Evolutionary conservation across 371 early-diverging fungal genomes (phyloP), one percentile per base, ranked within the genome.

Genomic region (Haplosporangium sp.): DNA sequence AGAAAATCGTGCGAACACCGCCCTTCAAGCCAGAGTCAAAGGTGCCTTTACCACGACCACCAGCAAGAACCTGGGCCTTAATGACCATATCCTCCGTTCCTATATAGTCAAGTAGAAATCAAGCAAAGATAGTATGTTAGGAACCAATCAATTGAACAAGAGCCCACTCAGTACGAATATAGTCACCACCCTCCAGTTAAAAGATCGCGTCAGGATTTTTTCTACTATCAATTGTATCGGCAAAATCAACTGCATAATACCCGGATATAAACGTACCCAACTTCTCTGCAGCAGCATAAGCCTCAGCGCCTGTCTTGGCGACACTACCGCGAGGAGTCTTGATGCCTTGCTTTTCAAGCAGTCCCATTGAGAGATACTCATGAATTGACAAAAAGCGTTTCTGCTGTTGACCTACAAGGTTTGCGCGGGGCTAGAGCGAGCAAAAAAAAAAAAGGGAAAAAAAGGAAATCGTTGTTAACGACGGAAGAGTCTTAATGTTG

Each of bases 21-120:
- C 99, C 99, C 88, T 97, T 93, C 77, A 96, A 89, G 44, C 98
- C 98, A 75, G 89, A 93, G 76, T 94, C 94, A 84, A 98, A 99
- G 76, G 89, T 90, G 81, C 99, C 99, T 90, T 99, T 99, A 74
- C 99, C 99, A 87, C 99, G 96, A 69, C 99, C 99, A 83, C 99
- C 99, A 72, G 99, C 99, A 72, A 98, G 88, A 42, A 99, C 98
- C 88, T 99, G 99, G 65, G 99, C 98, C 92, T 98, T 98, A 88
- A 98, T 94, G 69, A 98, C 98, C 71, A 96, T 87, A 72, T 97
- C 98, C 79, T 93, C 88, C 58, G 90, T 87, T 66, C 91, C 92
- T 91, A 84, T 65, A 2, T 7, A 44, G 13, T 44, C 13, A 44
- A 44, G 44, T 8, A 27, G 6, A 45, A 20, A 8, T 38, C 27